phyloP scores from a whole-genome alignment of 2,329 filamentous ascomycete genomes.

The Emmonsiellopsis sp. region DNA sequence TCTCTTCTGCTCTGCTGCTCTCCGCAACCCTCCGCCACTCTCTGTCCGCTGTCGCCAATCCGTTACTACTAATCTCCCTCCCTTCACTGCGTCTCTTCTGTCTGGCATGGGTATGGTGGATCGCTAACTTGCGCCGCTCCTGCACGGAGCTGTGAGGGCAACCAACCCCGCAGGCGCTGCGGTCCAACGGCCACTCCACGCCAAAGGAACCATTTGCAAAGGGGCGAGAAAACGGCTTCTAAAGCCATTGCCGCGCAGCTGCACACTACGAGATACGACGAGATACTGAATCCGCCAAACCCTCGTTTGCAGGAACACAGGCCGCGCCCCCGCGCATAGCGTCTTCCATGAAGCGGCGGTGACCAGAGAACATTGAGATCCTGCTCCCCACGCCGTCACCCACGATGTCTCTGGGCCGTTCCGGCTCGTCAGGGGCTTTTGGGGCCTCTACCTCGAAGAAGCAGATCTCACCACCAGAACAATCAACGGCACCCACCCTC shows the following conservation, averaged over 20 bases:
- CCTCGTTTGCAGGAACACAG: not conserved
- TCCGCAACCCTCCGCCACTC: not conserved
- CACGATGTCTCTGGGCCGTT: constrained; percentile 37
- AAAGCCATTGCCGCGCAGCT: not conserved
- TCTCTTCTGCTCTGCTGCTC: not conserved
- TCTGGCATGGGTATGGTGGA: constrained; percentile 18
- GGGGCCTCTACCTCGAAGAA: constrained; percentile 23
- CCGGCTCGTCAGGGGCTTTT: constrained; percentile 28
- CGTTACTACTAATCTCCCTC: not conserved
- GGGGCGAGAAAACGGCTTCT: not conserved
- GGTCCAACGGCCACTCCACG: constrained; percentile 19
- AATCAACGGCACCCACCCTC: constrained; percentile 16
- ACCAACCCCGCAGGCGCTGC: constrained; percentile 18
- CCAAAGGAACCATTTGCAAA: not conserved
- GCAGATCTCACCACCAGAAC: constrained; percentile 14
- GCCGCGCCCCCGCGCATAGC: constrained; percentile 12
- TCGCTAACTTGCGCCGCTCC: constrained; percentile 18
- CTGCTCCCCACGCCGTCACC: constrained; percentile 29
- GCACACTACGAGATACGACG: not conserved
- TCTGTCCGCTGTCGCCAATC: not conserved
- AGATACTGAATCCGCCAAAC: not conserved
- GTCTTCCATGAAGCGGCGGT: constrained; percentile 34
- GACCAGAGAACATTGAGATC: constrained; percentile 30
- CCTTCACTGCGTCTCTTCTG: constrained; percentile 1
- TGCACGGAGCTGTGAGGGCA: constrained; percentile 20